Evolutionary conservation across 78 protist genomes (phyloP).

Genomic region (Planoprotostelium fungivorum): DNA sequence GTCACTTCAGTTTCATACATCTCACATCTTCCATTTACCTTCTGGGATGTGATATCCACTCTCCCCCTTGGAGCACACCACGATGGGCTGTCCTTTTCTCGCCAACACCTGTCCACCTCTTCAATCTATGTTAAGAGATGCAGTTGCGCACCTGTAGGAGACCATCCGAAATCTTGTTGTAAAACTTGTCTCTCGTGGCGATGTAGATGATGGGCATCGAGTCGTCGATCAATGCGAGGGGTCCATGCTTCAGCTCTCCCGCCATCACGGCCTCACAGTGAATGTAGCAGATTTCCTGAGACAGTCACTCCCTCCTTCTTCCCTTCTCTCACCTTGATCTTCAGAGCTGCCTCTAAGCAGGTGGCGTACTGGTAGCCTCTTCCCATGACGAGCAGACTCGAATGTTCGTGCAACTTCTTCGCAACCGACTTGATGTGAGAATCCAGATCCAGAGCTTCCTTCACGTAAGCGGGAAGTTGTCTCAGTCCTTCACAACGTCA

Average conservation of each 20-base stretch:
- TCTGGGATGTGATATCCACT: not conserved
- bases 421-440: slow-evolving; percentile 64
- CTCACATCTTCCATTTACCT: too few relatives aligned
- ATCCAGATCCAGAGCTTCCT: not conserved
- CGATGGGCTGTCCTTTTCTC: slow-evolving; percentile 55
- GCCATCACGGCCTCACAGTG: slow-evolving; percentile 92
- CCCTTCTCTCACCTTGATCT: slow-evolving; percentile 8
- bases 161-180: not conserved
- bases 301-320: not conserved
- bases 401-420: slow-evolving; percentile 16
- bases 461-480: not conserved
- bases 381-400: slow-evolving; percentile 82
- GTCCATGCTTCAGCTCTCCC: slow-evolving; percentile 98
- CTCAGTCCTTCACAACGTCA: not conserved
- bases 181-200: not conserved
- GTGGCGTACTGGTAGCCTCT: slow-evolving; percentile 86
- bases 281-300: slow-evolving; percentile 93
- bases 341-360: slow-evolving; percentile 89
- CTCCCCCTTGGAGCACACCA: slow-evolving; percentile 24
- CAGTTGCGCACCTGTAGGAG: not conserved
- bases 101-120: slow-evolving; percentile 49
- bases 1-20: slow-evolving; percentile 9
- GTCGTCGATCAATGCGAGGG: slow-evolving; percentile 92
- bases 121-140: not conserved
- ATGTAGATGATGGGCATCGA: slow-evolving; percentile 80